Conservation (phyloP, 2,329 filamentous ascomycete species). For the Alternaria consortialis region DNA sequence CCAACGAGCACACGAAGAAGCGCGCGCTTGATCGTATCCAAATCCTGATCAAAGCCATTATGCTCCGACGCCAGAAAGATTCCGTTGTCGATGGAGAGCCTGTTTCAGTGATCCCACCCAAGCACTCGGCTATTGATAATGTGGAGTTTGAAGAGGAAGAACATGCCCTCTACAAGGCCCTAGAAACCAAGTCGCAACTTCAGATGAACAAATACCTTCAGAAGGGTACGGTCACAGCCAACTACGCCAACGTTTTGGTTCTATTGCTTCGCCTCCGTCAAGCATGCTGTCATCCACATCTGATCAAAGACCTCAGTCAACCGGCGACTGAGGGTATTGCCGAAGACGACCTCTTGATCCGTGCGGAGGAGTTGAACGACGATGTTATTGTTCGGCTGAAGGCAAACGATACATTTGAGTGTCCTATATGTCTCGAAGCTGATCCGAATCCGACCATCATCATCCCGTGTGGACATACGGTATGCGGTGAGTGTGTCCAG, state of each 20-base stretch:
- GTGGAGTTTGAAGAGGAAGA: constrained; percentile 75
- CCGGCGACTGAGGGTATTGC: constrained; percentile 68
- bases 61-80: constrained; percentile 83
- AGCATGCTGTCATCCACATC: constrained; percentile 78
- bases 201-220: constrained; percentile 81
- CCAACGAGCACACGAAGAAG: constrained; percentile 42
- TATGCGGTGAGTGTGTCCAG: constrained; percentile 79
- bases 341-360: constrained; percentile 65
- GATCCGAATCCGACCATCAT: constrained; percentile 79
- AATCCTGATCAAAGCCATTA: constrained; percentile 78
- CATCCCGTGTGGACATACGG: constrained; percentile 82
- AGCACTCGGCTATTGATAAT: constrained; percentile 68
- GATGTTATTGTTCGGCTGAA: constrained; percentile 74
- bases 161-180: constrained; percentile 67
- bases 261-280: constrained; percentile 82
- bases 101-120: constrained; percentile 73
- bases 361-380: constrained; percentile 68
- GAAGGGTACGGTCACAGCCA: constrained; percentile 68
- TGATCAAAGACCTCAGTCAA: constrained; percentile 72
- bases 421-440: constrained; percentile 82
- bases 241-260: constrained; percentile 83
- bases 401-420: constrained; percentile 71
- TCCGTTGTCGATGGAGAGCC: constrained; percentile 82
- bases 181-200: constrained; percentile 73
- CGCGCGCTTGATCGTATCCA: constrained; percentile 75